Base-by-base conservation (phyloP, 1,284 basidiomycete genomes). In the Caloboletus inedulis region DNA sequence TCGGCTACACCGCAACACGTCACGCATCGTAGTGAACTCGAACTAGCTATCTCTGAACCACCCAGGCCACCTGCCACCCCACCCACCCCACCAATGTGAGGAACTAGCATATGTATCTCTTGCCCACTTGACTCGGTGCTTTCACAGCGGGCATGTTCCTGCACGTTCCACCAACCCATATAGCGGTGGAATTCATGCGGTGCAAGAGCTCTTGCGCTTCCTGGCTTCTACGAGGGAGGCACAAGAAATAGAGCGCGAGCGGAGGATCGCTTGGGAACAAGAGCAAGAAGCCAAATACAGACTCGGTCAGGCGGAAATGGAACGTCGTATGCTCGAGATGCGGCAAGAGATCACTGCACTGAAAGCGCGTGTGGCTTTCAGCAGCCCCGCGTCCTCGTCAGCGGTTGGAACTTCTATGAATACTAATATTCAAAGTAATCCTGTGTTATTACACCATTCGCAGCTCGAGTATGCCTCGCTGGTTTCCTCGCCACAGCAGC, bases 181-280 rank as follows among this genome's bases (percentile, higher is more conserved):
- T 19, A 33, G 67, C 4, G 70, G 72, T 39, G 73, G 72, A 42
- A 61, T 76, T 13, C 72, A 77, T 56, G 73, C 79, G 7, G 71
- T 87, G 0, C 77, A 83, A 18, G 81, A 86, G 56, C 72, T 88
- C 29, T 63, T 82, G 51, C 77, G 79, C 18, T 73, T 81, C 42
- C 67, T 85, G 6, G 66, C 74, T 18, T 73, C 76, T 0, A 80
- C 79, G 6, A 76, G 74, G 56, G 77, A 83, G 35, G 78, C 79
- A 0, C 79, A 82, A 36, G 81, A 84, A 46, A 72, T 70, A 21
- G 87, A 89, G 59, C 70, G 74, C 41, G 76, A 73, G 56, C 75
- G 86, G 19, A 72, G 85, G 47, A 47, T 77, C 12, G 76, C 73
- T 39, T 89, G 87, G 86, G 87, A 88, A 60, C 73, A 77, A 57